phyloP scores from a whole-genome alignment of 768 basidiomycete species.

The Lentinula edodes region DNA sequence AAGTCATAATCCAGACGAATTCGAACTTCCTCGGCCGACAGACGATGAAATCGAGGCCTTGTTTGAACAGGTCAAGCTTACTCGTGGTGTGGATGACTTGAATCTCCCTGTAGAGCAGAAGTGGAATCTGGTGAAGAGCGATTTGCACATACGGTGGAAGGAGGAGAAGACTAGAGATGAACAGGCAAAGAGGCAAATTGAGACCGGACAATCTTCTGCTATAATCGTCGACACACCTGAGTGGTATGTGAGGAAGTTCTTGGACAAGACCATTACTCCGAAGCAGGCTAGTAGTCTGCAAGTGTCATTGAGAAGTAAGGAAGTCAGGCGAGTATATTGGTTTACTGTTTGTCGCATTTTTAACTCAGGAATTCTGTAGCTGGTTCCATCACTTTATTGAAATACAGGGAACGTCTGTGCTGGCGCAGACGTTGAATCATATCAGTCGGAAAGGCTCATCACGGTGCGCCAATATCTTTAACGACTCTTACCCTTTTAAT shows the following conservation, averaged over 20 bases:
- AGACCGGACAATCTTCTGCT: constrained; percentile 46
- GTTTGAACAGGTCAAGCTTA: constrained; percentile 73
- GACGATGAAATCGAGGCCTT: constrained; percentile 75
- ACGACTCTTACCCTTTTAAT: constrained; percentile 9
- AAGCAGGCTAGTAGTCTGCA: constrained; percentile 74
- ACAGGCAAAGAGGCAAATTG: constrained; percentile 53
- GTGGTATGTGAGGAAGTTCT: constrained; percentile 89
- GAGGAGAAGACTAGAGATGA: constrained; percentile 64
- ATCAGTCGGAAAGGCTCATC: constrained; percentile 64
- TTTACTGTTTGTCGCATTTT: background rate
- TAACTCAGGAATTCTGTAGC: constrained; percentile 28
- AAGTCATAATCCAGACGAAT: constrained; percentile 33
- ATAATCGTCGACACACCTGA: constrained; percentile 74
- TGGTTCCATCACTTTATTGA: constrained; percentile 78
- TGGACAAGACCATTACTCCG: constrained; percentile 78
- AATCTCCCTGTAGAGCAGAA: constrained; percentile 75
- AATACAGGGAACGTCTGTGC: constrained; percentile 78
- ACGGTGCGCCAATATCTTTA: constrained; percentile 37
- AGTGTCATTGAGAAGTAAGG: constrained; percentile 75
- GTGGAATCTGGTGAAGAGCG: constrained; percentile 85
- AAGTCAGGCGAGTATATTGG: constrained; percentile 54
- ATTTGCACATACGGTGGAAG: constrained; percentile 76
- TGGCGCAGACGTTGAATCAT: constrained; percentile 72
- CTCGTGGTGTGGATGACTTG: constrained; percentile 58
- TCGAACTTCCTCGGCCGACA: constrained; percentile 72